phyloP scores from a whole-genome alignment of 2,329 filamentous ascomycete species.

The Calonectria pseudoturangicola region DNA sequence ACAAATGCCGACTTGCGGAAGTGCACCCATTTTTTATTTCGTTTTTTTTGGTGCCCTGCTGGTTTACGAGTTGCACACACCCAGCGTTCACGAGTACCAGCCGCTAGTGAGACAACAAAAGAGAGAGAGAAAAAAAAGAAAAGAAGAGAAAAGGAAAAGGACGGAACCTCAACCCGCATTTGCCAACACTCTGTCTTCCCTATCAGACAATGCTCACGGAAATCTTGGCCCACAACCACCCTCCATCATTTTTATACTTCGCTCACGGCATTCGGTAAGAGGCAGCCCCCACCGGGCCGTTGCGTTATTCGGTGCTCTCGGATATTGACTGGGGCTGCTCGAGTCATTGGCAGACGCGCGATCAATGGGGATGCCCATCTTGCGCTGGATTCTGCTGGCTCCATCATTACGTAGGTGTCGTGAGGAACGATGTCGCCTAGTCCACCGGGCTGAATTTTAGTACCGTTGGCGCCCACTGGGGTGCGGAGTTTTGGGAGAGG shows the following conservation, averaged over 20 bases:
- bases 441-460: slow-evolving; percentile 29
- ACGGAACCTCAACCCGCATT: background rate
- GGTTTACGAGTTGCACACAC: slow-evolving; percentile 2
- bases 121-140: background rate
- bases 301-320: slow-evolving; percentile 23
- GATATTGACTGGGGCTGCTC: slow-evolving; percentile 25
- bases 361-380: slow-evolving; percentile 31
- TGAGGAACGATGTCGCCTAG: slow-evolving; percentile 26
- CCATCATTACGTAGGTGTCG: slow-evolving; percentile 51
- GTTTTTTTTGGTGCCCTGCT: background rate
- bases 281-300: slow-evolving; percentile 13
- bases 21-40: slow-evolving; percentile 19
- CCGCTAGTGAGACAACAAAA: background rate
- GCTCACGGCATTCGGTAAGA: slow-evolving; percentile 16
- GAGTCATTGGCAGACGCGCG: slow-evolving; percentile 14
- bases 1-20: slow-evolving; percentile 22
- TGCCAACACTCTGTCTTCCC: background rate
- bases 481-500: slow-evolving; percentile 22
- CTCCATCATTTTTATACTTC: slow-evolving; percentile 15
- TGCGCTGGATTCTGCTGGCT: slow-evolving; percentile 44
- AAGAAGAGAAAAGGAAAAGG: background rate
- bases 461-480: slow-evolving; percentile 21
- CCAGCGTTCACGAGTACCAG: background rate
- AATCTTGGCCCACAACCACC: background rate
- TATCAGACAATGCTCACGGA: background rate